Evolutionary conservation across 495 filamentous ascomycete species (phyloP).

Genomic region (Lophiostoma macrostomum): DNA sequence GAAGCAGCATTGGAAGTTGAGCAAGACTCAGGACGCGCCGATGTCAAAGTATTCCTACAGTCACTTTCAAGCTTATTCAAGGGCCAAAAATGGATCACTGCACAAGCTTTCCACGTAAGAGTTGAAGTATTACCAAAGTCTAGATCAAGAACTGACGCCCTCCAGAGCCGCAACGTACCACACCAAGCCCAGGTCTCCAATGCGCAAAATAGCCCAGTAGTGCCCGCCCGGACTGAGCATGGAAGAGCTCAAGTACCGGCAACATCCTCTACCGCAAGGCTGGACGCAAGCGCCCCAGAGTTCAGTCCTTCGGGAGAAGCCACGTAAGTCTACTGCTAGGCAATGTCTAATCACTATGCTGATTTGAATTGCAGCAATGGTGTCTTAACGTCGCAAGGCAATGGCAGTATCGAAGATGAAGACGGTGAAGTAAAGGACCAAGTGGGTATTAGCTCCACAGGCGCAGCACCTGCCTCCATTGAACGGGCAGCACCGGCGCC

Average conservation of each 20-base stretch:
- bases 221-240: too few species aligned
- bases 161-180: too few species aligned
- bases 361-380: conserved; percentile 14
- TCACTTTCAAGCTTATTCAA: not conserved
- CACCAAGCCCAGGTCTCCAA: too few species aligned
- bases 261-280: too few species aligned
- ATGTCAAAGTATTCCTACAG: conserved; percentile 64
- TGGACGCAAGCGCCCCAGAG: conserved; percentile 35
- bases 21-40: conserved; percentile 71
- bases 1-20: too few species aligned
- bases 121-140: too few species aligned
- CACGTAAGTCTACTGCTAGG: conserved; percentile 23
- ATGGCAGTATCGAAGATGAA: conserved; percentile 31
- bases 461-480: not conserved
- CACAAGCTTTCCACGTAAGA: too few species aligned
- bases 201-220: too few species aligned
- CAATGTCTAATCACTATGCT: not conserved
- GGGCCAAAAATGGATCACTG: not conserved
- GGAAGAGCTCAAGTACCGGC: not conserved
- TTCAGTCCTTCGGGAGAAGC: conserved; percentile 32
- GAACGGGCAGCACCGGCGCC: not conserved
- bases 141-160: too few species aligned
- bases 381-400: conserved; percentile 10
- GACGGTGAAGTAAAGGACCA: conserved; percentile 43
- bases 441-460: conserved; percentile 5